These are phyloP conservation scores for Wickerhamomyces alni DNA, from an alignment of 805 yeast species.

Conservation along the genomic window DNA sequence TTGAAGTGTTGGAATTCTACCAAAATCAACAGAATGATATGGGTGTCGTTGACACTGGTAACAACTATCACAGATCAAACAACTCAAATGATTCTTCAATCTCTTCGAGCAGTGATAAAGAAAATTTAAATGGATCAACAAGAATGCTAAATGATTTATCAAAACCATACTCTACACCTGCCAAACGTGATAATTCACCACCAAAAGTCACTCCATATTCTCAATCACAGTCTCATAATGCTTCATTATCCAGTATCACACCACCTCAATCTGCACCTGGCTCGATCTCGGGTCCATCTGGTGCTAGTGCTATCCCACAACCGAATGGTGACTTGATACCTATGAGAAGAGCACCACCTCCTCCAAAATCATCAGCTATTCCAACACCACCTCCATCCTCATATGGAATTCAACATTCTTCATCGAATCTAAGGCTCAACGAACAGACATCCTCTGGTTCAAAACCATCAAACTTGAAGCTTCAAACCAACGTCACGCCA, in stretches of 20 bases:
- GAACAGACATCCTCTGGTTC: conserved; percentile 4
- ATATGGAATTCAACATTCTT: conserved; percentile 4
- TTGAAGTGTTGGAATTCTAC: conserved; percentile 83
- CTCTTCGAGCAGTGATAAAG: conserved; percentile 14
- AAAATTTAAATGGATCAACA: conserved; percentile 8
- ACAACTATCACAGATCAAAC: conserved; percentile 13
- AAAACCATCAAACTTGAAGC: conserved; percentile 27
- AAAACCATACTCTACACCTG: conserved; percentile 32
- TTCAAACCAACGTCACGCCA: conserved; percentile 19
- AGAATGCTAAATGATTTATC: conserved; percentile 39
- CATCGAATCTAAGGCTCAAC: conserved; percentile 8
- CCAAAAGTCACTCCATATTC: conserved; percentile 27
- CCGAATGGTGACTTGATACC: conserved; percentile 34
- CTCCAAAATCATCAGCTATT: conserved; percentile 28
- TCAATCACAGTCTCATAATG: conserved; percentile 4
- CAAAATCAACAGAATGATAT: conserved; percentile 29
- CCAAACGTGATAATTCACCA: conserved; percentile 35
- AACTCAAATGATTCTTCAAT: conserved; percentile 18
- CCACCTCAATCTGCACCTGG: conserved; percentile 2
- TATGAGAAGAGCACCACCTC: conserved; percentile 51
- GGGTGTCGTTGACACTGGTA: conserved; percentile 2
- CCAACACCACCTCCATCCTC: conserved; percentile 36
- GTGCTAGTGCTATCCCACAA: conserved; percentile 1
- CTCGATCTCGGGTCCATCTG: neutral
- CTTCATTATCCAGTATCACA: conserved; percentile 1